Evolutionary conservation across 2,329 filamentous ascomycete genomes (phyloP).

Genomic region (Ophiostoma australiae): DNA sequence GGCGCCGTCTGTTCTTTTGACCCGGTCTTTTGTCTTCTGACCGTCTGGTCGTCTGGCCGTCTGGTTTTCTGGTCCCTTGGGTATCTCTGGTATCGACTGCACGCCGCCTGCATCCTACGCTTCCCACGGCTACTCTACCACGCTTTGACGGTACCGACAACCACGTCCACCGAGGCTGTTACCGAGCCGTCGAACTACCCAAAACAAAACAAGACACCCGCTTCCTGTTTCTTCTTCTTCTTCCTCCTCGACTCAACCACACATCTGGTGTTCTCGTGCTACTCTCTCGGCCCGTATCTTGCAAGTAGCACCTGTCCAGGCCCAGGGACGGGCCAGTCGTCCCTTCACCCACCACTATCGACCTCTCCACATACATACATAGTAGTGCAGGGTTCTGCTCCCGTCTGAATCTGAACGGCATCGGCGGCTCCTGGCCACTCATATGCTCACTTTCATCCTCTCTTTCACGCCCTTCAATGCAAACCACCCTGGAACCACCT

Average conservation of each 20-base stretch:
- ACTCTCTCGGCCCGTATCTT: slow-evolving; percentile 11
- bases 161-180: neutral
- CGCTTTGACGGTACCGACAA: neutral
- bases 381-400: slow-evolving; percentile 15
- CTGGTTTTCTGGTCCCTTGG: neutral
- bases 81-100: neutral
- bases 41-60: neutral
- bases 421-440: slow-evolving; percentile 12
- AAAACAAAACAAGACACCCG: neutral
- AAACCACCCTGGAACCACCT: neutral
- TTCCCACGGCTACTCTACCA: neutral
- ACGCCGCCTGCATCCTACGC: neutral
- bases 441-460: neutral
- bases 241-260: neutral
- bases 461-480: neutral
- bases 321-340: slow-evolving; percentile 11
- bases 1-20: neutral
- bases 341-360: neutral
- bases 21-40: neutral
- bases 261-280: neutral
- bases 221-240: neutral
- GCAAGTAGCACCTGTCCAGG: slow-evolving; percentile 12
- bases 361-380: slow-evolving; percentile 13
- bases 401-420: slow-evolving; percentile 15
- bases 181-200: neutral